Evolutionary conservation across 1,284 basidiomycete genomes (phyloP), one percentile per base, ranked within the genome.

Genomic region (Cutaneotrichosporon mucoides): DNA sequence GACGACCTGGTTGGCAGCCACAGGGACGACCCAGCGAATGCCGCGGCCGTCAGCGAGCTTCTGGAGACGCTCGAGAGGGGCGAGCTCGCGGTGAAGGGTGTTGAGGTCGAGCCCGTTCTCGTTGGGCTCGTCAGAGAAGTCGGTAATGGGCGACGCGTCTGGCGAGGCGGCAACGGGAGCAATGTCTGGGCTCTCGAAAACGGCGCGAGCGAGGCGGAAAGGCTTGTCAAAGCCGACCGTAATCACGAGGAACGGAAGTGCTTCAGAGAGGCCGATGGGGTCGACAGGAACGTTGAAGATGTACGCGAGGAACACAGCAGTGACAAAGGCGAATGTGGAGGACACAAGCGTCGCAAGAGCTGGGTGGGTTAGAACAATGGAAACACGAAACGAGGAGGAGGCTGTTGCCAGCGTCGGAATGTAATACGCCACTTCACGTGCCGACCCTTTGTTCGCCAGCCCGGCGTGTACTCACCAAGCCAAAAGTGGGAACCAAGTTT

Each of bases 151-250:
- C 15, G 73, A 67, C 45, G 68, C 41, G 41, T 72, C 70, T 12
- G 89, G 85, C 5, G 73, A 75, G 2, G 73, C 68, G 38, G 76
- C 67, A 16, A 77, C 71, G 16, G 82, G 82, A 1, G 80, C 78
- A 66, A 82, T 84, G 64, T 92, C 87, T 3, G 91, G 89, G 69
- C 94, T 90, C 16, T 86, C 84, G 78, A 98, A 92, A 40, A 98
- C 89, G 10, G 93, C 90, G 35, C 88, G 84, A 0, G 93, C 93
- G 43, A 99, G 86, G 10, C 91, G 85, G 61, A 94, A 88, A 0
- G 94, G 95, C 79, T 99, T 99, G 79, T 99, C 95, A 74, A 98
- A 99, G 11, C 95, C 95, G 59, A 99, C 88, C 0, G 92, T 95
- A 77, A 96, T 96, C 46, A 99, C 94, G 42, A 99, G 83, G 86